Evolutionary conservation across 805 yeast species (phyloP), one percentile per base, ranked within the genome.

Genomic region (Kurtzmaniella fragi): DNA sequence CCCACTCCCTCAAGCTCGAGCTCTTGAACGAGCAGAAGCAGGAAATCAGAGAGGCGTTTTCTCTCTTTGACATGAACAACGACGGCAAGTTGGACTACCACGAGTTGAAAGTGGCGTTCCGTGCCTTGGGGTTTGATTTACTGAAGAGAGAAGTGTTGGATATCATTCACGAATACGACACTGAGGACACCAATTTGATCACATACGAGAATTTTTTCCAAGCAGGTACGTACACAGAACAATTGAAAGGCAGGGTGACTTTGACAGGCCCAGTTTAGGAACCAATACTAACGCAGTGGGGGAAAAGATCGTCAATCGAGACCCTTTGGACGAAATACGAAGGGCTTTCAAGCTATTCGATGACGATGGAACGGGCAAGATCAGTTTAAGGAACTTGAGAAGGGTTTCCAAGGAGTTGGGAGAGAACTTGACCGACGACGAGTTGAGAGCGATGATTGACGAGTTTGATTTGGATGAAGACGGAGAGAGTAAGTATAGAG

Each of bases 381-480:
- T 90, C 46, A 78, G 84, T 40, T 67, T 91, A 36, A 75, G 90
- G 47, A 85, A 89, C 55, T 71, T 93, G 42, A 78, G 95, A 59
- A 75, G 93, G 44, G 95, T 91, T 1, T 93, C 97, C 9, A 84
- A 85, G 50, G 97, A 91, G 48, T 65, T 93, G 42, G 97, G 96
- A 2, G 99, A 93, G 59, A 85, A 83, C 50, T 66, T 93, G 42
- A 81, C 87, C 5, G 99, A 93, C 49, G 96, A 88, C 42, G 99
- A 93, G 55, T 69, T 93, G 37, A 75, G 85, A 48, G 97, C 97
- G 4, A 93, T 93, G 99, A 93, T 93, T 47, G 96, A 90, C 45
- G 98, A 91, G 60, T 93, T 93, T 56, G 99, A 93, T 63, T 65
- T 90, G 37, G 97, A 93, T 57, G 95, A 87, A 40, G 98, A 93